Percentiles rank a stretch among this genome's conserved stretches.
These are phyloP conservation scores for Larix kaempferi DNA, from an alignment of 75 land plant species.

Conservation along the genomic window DNA sequence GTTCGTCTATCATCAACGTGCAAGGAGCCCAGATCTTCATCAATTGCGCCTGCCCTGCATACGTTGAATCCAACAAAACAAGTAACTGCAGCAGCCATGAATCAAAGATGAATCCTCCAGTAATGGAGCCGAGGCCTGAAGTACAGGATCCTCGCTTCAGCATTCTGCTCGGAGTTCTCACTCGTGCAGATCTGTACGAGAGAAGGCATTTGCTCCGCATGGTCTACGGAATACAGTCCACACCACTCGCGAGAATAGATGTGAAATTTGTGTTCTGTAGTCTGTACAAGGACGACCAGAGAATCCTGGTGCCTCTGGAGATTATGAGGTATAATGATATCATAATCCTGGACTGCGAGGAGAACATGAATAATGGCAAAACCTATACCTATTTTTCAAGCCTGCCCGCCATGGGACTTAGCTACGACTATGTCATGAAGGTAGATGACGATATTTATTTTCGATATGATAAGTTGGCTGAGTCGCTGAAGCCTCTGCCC, in stretches of 20 bases:
- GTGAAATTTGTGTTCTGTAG: conserved; percentile 60
- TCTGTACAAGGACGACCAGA: conserved; percentile 33
- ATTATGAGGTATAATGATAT: conserved; percentile 46
- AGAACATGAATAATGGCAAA: conserved; percentile 88
- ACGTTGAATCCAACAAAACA: neutral
- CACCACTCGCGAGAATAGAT: conserved; percentile 27
- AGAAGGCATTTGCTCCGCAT: conserved; percentile 55
- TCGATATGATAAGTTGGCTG: conserved; percentile 39
- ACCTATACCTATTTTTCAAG: conserved; percentile 74
- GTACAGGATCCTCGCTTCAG: neutral
- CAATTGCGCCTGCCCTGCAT: conserved; percentile 3
- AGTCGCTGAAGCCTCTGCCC: conserved; percentile 40
- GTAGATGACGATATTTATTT: conserved; percentile 74
- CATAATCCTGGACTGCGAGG: conserved; percentile 50
- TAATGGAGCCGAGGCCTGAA: neutral
- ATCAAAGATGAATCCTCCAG: too few relatives aligned
- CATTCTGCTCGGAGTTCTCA: conserved; percentile 56
- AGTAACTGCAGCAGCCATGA: too few relatives aligned
- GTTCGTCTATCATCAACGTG: neutral
- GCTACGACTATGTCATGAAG: conserved; percentile 83
- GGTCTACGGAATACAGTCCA: conserved; percentile 48
- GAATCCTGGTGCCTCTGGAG: conserved; percentile 49
- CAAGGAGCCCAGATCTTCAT: conserved; percentile 16
- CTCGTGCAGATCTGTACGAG: conserved; percentile 34
- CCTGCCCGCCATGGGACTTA: conserved; percentile 37